phyloP scores from a whole-genome alignment of 306 rosid species.

The Acacia acuminata region DNA sequence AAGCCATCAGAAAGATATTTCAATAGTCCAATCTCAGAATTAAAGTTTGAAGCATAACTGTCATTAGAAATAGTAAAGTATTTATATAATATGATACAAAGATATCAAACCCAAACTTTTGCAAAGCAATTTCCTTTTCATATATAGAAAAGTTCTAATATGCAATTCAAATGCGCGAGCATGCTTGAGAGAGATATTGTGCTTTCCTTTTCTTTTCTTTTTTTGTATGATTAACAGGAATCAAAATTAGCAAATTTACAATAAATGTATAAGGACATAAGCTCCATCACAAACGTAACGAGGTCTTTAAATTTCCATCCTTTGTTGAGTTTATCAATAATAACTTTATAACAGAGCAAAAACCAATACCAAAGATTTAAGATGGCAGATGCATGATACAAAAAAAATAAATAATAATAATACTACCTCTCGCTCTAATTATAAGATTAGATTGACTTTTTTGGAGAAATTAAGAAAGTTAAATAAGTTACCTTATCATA shows the following conservation, averaged over 20 bases:
- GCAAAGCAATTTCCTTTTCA: neutral
- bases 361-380: neutral
- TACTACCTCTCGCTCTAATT: no score
- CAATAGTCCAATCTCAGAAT: neutral
- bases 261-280: neutral
- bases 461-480: no score
- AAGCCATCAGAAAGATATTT: neutral
- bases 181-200: neutral
- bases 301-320: neutral
- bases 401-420: neutral
- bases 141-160: neutral
- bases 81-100: no score
- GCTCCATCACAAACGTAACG: neutral
- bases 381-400: slow-evolving; percentile 8
- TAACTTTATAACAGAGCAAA: neutral
- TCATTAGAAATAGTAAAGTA: neutral
- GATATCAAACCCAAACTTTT: no score
- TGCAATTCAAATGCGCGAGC: neutral
- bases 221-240: neutral
- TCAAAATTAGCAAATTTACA: neutral
- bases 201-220: neutral
- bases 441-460: no score
- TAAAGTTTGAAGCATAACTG: neutral
- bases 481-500: no score
- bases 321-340: slow-evolving; percentile 6